Percentiles rank a stretch among this genome's conserved stretches.
These are phyloP conservation scores for Trifolium dubium DNA, from an alignment of 306 rosid species.

Conservation along the genomic window DNA sequence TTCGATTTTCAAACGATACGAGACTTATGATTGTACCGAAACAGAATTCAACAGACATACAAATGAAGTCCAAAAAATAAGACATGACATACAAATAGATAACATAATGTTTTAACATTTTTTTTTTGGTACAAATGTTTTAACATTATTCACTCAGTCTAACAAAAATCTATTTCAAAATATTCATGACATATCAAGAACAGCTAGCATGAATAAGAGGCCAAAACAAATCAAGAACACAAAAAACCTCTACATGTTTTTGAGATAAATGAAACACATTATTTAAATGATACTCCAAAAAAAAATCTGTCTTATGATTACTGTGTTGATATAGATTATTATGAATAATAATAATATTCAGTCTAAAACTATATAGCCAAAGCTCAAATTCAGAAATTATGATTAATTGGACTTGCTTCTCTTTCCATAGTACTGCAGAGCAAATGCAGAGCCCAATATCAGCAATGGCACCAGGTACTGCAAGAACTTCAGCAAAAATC, in stretches of 20 bases:
- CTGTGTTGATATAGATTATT: slow-evolving; percentile 11
- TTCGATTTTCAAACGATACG: no score
- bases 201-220: slow-evolving; percentile 14
- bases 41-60: not conserved
- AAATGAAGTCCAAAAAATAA: no score
- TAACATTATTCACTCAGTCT: not conserved
- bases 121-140: not conserved
- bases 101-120: not conserved
- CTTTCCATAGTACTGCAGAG: slow-evolving; percentile 61
- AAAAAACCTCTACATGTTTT: slow-evolving; percentile 21
- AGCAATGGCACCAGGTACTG: slow-evolving; percentile 67
- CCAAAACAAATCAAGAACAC: slow-evolving; percentile 27
- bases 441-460: slow-evolving; percentile 66
- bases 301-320: not conserved
- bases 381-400: slow-evolving; percentile 38
- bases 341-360: slow-evolving; percentile 20
- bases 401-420: slow-evolving; percentile 40
- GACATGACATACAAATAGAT: not conserved
- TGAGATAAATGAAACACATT: slow-evolving; percentile 7
- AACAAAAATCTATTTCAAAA: slow-evolving; percentile 20
- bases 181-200: slow-evolving; percentile 19
- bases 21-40: no score
- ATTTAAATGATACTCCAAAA: not conserved
- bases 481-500: slow-evolving; percentile 50
- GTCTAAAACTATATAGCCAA: not conserved